Conservation (phyloP, 331 rosid species). For the Malus hybrid region DNA sequence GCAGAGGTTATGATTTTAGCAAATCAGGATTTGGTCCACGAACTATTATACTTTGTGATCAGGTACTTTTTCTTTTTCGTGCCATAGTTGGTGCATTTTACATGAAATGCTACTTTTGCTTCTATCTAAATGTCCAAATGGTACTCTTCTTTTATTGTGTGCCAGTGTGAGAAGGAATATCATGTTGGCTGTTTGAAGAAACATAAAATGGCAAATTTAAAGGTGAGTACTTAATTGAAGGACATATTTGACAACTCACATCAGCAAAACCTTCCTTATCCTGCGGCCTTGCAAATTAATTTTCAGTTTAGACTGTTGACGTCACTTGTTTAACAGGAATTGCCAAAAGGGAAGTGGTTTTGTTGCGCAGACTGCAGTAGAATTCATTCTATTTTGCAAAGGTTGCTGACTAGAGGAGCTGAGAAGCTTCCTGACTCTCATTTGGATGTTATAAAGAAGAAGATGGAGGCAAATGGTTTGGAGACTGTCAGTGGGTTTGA, state of each 20-base stretch:
- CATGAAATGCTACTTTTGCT: background rate
- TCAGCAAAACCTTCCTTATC: conserved; percentile 5
- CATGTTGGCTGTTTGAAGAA: conserved; percentile 96
- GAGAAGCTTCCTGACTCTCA: conserved; percentile 70
- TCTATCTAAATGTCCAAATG: conserved; percentile 11
- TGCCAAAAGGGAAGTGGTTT: conserved; percentile 92
- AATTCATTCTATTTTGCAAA: conserved; percentile 69
- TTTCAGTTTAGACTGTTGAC: conserved; percentile 15
- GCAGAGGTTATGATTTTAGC: conserved; percentile 90
- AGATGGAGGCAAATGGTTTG: conserved; percentile 50
- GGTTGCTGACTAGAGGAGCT: conserved; percentile 45
- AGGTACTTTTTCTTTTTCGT: conserved; percentile 36
- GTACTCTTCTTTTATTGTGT: conserved; percentile 8
- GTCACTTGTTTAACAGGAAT: conserved; percentile 47
- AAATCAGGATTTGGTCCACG: conserved; percentile 96
- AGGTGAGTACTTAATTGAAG: conserved; percentile 40
- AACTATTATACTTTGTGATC: conserved; percentile 88
- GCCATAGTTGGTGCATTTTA: background rate
- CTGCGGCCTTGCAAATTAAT: conserved; percentile 8
- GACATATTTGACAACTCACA: conserved; percentile 12
- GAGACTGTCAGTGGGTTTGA: conserved; percentile 41
- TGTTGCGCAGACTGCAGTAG: conserved; percentile 69
- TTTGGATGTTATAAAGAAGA: conserved; percentile 46
- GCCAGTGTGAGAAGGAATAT: conserved; percentile 93
- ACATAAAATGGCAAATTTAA: conserved; percentile 84